These are phyloP conservation scores for Leccinum aurantiacum DNA, from an alignment of 768 basidiomycete species.

Conservation along the genomic window DNA sequence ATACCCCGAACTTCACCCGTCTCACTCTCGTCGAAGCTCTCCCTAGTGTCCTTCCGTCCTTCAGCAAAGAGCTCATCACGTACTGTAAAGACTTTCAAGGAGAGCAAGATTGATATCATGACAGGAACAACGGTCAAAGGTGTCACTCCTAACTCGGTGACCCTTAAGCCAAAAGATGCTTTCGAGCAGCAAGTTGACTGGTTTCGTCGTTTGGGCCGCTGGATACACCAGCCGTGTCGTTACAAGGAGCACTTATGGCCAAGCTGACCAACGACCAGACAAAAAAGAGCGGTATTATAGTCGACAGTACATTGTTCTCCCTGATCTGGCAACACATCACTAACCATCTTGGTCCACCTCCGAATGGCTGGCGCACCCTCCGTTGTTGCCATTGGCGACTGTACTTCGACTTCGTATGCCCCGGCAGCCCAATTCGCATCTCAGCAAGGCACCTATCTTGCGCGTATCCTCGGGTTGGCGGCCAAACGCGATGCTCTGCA, in stretches of 20 bases:
- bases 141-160: conserved; percentile 78
- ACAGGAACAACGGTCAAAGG: conserved; percentile 92
- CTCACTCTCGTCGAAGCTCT: no score
- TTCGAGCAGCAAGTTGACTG: conserved; percentile 84
- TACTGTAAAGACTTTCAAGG: conserved; percentile 95
- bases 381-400: conserved; percentile 93
- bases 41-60: conserved; percentile 65
- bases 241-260: conserved; percentile 61
- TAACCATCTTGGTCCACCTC: conserved; percentile 44
- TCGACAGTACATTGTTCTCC: conserved; percentile 60
- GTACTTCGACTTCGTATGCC: conserved; percentile 89
- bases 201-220: conserved; percentile 94
- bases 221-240: conserved; percentile 55
- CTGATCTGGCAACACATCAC: background rate
- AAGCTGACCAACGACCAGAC: conserved; percentile 76
- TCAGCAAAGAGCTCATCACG: conserved; percentile 87
- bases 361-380: conserved; percentile 72
- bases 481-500: conserved; percentile 71
- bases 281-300: conserved; percentile 81
- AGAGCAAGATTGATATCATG: conserved; percentile 93
- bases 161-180: conserved; percentile 91
- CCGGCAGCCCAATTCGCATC: conserved; percentile 97
- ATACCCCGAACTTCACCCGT: no score
- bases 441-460: conserved; percentile 93
- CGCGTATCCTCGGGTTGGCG: conserved; percentile 73